These are phyloP conservation scores for Carex parvula DNA, from an alignment of 176 grass and related monocot genomes.

Conservation along the genomic window DNA sequence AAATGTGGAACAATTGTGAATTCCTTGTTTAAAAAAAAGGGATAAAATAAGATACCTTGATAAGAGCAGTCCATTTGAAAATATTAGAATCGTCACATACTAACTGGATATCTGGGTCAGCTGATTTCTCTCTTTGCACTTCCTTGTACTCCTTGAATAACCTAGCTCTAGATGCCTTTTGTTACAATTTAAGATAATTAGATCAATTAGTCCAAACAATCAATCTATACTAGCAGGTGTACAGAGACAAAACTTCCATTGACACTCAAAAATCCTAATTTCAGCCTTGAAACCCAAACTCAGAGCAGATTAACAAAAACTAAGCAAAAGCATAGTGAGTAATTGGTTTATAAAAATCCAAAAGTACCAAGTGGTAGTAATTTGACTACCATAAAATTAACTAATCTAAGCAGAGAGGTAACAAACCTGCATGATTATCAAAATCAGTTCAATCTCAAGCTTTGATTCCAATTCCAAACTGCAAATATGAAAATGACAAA, in stretches of 20 bases:
- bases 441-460: background rate
- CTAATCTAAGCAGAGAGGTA: background rate
- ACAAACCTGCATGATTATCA: slow-evolving; percentile 28
- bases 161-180: slow-evolving; percentile 85
- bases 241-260: background rate
- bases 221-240: background rate
- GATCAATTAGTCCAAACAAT: background rate
- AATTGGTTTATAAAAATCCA: background rate
- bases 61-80: slow-evolving; percentile 98
- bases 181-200: background rate
- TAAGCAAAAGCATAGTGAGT: background rate
- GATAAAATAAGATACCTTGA: slow-evolving; percentile 48
- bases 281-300: background rate
- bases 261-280: background rate
- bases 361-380: background rate
- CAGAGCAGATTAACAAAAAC: background rate
- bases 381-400: background rate
- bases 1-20: background rate
- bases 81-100: slow-evolving; percentile 94
- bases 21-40: background rate
- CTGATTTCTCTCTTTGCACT: slow-evolving; percentile 84
- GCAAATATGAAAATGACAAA: background rate
- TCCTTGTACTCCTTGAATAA: slow-evolving; percentile 98
- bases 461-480: background rate
- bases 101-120: slow-evolving; percentile 94